Base-by-base conservation (phyloP, 305 asterid species). In the Fraxinus xanthoxyloides region DNA sequence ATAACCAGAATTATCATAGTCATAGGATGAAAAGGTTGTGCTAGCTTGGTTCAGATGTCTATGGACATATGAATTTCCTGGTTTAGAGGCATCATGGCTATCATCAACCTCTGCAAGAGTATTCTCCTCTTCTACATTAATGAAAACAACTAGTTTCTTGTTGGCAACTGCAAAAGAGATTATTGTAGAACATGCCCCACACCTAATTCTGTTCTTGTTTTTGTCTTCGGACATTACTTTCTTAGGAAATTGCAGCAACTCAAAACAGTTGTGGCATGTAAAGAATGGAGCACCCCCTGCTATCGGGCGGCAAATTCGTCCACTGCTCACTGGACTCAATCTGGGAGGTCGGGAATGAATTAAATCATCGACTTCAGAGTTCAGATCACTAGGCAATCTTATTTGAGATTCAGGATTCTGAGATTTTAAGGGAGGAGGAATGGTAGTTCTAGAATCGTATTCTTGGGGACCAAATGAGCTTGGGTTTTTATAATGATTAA, bases 201-300 rank as follows among this genome's bases (percentile, higher is more conserved):
- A 95, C 82, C 89, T 91, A 80, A 92, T 83, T 86, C 89, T 90
- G 90, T 77, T 88, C 75, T 82, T 86, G 59, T 28, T 83, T 75
- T 72, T 83, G 54, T 83, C 86, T 80, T 84, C 80, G 2, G 65
- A 19, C 32, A 82, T 70, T 63, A 80, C 78, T 82, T 87, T 88
- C 92, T 88, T 89, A 73, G 99, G 95, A 85, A 95, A 85, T 28
- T 86, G 82, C 82, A 95, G 88, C 80, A 93, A 40, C 93, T 89
- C 92, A 56, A 86, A 89, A 87, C 99, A 95, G 83, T 84, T 89
- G 85, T 81, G 80, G 91, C 99, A 95, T 3, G 93, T 81, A 79
- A 95, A n/a, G 82, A 95, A 90, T 19, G 99, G 99, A 56, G 98
- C 97, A 9, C 97, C 99, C 40, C 94, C 93, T 54, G 93, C 97